Percentiles rank a stretch among this genome's conserved stretches.
phyloP scores from a whole-genome alignment of 164 flowering plant genomes.

The Chimonanthus praecox region DNA sequence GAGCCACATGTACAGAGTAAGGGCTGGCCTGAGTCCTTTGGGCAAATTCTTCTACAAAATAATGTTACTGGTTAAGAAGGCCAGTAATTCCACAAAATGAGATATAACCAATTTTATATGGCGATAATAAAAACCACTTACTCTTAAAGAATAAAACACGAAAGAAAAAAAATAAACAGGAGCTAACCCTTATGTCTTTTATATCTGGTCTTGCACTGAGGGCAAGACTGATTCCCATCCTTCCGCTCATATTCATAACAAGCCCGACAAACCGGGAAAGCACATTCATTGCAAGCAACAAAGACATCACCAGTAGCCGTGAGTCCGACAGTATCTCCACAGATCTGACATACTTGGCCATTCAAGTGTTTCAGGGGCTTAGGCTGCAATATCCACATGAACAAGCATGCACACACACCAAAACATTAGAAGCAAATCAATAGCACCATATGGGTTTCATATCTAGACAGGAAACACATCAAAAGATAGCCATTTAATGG shows the following conservation, averaged over 20 bases:
- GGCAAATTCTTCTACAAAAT: neutral
- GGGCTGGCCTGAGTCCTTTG: neutral
- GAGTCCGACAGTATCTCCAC: constrained; percentile 86
- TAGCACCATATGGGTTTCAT: neutral
- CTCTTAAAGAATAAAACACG: neutral
- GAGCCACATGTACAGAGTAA: neutral
- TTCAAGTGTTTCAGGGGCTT: constrained; percentile 67
- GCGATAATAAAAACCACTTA: constrained; percentile 7
- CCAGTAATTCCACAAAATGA: neutral
- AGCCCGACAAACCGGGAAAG: constrained; percentile 90
- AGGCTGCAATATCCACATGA: constrained; percentile 48
- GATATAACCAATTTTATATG: neutral
- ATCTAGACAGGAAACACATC: neutral
- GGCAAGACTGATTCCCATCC: constrained; percentile 91
- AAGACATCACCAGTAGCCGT: constrained; percentile 70
- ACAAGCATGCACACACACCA: neutral
- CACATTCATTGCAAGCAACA: constrained; percentile 99
- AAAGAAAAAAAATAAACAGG: neutral
- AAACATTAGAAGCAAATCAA: neutral
- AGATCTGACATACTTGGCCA: constrained; percentile 91
- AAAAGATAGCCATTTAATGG: neutral
- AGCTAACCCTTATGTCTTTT: constrained; percentile 73
- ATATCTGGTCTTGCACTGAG: constrained; percentile 97
- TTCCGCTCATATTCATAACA: constrained; percentile 96
- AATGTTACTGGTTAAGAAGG: neutral